A percentile compares a stretch with the other conserved stretches of the same genome.
phyloP scores from a whole-genome alignment of 2,329 filamentous ascomycete species.

The Coniochaeta hoffmannii region DNA sequence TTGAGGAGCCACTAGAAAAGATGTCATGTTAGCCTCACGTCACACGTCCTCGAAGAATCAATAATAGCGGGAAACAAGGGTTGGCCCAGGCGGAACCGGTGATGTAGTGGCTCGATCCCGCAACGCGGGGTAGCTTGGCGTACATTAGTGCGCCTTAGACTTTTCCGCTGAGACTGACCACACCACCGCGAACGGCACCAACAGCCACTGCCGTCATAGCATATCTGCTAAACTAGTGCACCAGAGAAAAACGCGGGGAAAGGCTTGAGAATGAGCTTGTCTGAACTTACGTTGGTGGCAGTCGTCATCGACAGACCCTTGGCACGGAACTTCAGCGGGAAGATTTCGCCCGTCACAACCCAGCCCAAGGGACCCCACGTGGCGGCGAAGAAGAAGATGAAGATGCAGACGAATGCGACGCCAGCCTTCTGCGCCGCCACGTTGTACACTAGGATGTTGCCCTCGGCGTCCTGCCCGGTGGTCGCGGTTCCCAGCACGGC shows the following conservation, averaged over 20 bases:
- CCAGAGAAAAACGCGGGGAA: conserved; percentile 3
- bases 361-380: conserved; percentile 44
- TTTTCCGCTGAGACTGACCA: not conserved
- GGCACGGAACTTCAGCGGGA: conserved; percentile 31
- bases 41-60: too few species aligned
- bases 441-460: conserved; percentile 38
- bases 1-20: conserved; percentile 37
- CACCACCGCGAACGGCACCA: not conserved
- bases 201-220: not conserved
- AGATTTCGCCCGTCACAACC: conserved; percentile 41
- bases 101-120: too few species aligned
- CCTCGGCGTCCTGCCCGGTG: conserved; percentile 44
- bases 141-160: not conserved
- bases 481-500: conserved; percentile 45
- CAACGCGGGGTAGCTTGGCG: not conserved
- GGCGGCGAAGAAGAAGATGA: conserved; percentile 63
- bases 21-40: not conserved
- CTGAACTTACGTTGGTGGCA: conserved; percentile 20
- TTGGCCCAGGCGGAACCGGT: too few species aligned
- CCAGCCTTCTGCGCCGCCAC: conserved; percentile 34
- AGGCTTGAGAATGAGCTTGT: conserved; percentile 8
- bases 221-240: not conserved
- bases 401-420: conserved; percentile 60
- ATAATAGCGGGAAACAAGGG: too few species aligned
- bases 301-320: conserved; percentile 37